These are phyloP conservation scores for Simplicillium aogashimaense DNA, from an alignment of 2,329 filamentous ascomycete genomes.

Conservation along the genomic window DNA sequence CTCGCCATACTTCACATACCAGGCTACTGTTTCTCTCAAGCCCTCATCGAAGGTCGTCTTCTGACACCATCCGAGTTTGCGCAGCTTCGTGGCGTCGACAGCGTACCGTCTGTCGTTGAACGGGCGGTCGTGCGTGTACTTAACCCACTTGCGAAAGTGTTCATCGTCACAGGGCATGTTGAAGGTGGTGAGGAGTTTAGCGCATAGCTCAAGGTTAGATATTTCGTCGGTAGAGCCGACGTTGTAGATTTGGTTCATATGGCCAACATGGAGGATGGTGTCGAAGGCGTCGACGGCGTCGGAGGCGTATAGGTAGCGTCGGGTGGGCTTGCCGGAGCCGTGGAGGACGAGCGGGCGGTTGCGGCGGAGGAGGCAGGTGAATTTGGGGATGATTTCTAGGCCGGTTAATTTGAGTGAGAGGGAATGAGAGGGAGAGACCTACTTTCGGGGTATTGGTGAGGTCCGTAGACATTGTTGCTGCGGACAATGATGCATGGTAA, in stretches of 20 bases:
- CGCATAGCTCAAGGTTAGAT: conserved; percentile 61
- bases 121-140: conserved; percentile 67
- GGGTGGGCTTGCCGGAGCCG: conserved; percentile 64
- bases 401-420: conserved; percentile 5
- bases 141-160: conserved; percentile 54
- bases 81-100: conserved; percentile 59
- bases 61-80: conserved; percentile 59
- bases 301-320: conserved; percentile 68
- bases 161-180: conserved; percentile 35
- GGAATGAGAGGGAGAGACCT: conserved; percentile 18
- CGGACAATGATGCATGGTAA: conserved; percentile 71
- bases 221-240: conserved; percentile 71
- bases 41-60: conserved; percentile 56
- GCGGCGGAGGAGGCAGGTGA: conserved; percentile 61
- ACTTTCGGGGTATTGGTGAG: conserved; percentile 79
- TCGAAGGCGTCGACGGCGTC: conserved; percentile 78
- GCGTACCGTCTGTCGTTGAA: conserved; percentile 70
- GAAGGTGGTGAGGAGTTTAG: conserved; percentile 53
- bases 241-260: conserved; percentile 70
- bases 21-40: conserved; percentile 54
- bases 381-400: conserved; percentile 75
- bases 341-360: conserved; percentile 61
- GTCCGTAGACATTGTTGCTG: conserved; percentile 79
- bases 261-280: conserved; percentile 70
- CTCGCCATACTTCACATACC: conserved; percentile 59